Conservation (phyloP, 805 yeast genomes). For the Saturnispora sanitii region DNA sequence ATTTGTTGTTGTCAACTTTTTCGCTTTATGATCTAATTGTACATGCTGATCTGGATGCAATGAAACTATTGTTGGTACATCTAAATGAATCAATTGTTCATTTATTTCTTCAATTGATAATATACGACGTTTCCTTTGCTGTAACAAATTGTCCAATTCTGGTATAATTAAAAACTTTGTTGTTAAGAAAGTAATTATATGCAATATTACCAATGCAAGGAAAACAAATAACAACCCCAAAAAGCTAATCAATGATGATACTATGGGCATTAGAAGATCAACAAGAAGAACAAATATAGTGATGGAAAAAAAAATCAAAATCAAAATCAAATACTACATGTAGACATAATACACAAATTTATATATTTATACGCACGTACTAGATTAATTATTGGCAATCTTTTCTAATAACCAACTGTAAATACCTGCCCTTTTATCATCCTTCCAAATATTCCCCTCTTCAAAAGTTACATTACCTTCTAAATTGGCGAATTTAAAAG, state of each 20-base stretch:
- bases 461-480: slow-evolving; percentile 66
- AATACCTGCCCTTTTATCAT: slow-evolving; percentile 46
- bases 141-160: not conserved
- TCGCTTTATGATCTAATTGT: too few species aligned
- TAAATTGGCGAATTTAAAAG: slow-evolving; percentile 54
- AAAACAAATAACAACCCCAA: not conserved
- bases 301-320: too few species aligned
- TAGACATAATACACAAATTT: too few species aligned
- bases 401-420: slow-evolving; percentile 71
- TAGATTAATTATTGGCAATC: slow-evolving; percentile 38
- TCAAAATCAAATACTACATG: too few species aligned
- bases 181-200: not conserved
- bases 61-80: too few species aligned
- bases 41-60: too few species aligned
- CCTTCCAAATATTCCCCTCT: slow-evolving; percentile 61
- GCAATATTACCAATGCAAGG: not conserved
- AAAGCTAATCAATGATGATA: too few species aligned
- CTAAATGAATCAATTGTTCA: too few species aligned
- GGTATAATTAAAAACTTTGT: not conserved
- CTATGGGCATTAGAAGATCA: too few species aligned
- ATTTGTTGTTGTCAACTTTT: not conserved
- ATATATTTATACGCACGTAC: not conserved
- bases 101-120: too few species aligned
- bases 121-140: too few species aligned
- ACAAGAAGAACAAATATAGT: too few species aligned